phyloP scores from a whole-genome alignment of 768 basidiomycete genomes.

The button mushroom (Agaricus bisporus) region DNA sequence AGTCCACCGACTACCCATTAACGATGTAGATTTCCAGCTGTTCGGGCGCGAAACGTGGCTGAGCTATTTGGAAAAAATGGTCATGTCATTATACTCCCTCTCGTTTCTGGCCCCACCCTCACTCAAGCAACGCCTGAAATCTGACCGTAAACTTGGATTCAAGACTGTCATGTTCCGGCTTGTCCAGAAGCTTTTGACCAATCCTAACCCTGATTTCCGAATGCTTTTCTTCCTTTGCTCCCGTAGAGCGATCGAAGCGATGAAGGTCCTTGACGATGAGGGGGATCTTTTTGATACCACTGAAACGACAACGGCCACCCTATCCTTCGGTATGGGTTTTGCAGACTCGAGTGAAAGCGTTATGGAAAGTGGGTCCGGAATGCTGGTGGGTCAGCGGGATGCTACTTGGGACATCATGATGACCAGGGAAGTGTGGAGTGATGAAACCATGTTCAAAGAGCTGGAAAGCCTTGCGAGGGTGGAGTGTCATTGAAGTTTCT shows the following conservation, averaged over 20 bases:
- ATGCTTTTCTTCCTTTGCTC: conserved; percentile 46
- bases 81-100: conserved; percentile 82
- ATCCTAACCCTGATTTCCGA: conserved; percentile 45
- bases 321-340: conserved; percentile 84
- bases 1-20: conserved; percentile 78
- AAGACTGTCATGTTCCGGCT: conserved; percentile 65
- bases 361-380: conserved; percentile 67
- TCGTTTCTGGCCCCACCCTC: conserved; percentile 76
- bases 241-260: conserved; percentile 65
- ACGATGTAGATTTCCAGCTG: conserved; percentile 68
- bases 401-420: conserved; percentile 68
- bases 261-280: conserved; percentile 74
- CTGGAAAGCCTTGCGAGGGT: conserved; percentile 74
- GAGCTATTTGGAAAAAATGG: conserved; percentile 70
- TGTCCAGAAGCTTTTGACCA: conserved; percentile 55
- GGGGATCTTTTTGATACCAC: conserved; percentile 73
- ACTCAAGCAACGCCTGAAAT: conserved; percentile 66
- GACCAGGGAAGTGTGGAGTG: conserved; percentile 53
- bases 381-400: conserved; percentile 68
- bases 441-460: conserved; percentile 70
- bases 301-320: conserved; percentile 49
- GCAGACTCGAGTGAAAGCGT: conserved; percentile 63
- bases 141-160: conserved; percentile 61
- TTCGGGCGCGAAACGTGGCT: conserved; percentile 63
- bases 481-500: conserved; percentile 43